Percentiles rank a stretch among this genome's conserved stretches.
Evolutionary conservation across 805 yeast genomes (phyloP).

Genomic region (Saccharomycopsis fodiens): DNA sequence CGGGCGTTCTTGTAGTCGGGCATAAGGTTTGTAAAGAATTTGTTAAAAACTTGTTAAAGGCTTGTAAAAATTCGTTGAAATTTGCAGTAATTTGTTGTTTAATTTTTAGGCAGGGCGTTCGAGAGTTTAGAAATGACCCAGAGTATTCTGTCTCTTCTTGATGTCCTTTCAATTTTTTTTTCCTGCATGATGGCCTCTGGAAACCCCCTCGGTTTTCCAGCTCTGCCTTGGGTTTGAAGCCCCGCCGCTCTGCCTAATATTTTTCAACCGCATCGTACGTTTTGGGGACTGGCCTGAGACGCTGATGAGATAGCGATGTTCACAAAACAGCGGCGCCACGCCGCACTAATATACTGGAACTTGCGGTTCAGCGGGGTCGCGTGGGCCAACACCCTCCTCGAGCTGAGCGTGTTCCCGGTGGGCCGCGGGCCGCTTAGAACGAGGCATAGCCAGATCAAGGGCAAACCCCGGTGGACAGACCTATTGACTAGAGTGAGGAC

Average conservation of each 20-base stretch:
- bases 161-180: neutral
- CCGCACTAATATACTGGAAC: neutral
- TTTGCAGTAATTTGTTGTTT: neutral
- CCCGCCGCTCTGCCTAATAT: neutral
- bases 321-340: neutral
- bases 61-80: neutral
- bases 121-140: too few species aligned
- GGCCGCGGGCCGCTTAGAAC: too few species aligned
- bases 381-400: too few species aligned
- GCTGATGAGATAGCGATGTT: neutral
- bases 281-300: neutral
- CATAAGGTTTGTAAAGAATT: neutral
- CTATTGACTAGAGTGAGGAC: too few species aligned
- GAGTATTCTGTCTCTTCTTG: too few species aligned
- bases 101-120: neutral
- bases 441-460: too few species aligned
- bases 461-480: too few species aligned
- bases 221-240: neutral
- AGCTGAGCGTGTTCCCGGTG: too few species aligned
- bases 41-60: neutral
- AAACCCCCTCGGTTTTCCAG: too few species aligned
- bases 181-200: neutral
- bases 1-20: slow-evolving; percentile 12
- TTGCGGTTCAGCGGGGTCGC: neutral
- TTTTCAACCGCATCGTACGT: neutral